A percentile compares a stretch with the other conserved stretches of the same genome.
Evolutionary conservation across 2,329 filamentous ascomycete species (phyloP).

Genomic region (Dothiorella sarmentorum): DNA sequence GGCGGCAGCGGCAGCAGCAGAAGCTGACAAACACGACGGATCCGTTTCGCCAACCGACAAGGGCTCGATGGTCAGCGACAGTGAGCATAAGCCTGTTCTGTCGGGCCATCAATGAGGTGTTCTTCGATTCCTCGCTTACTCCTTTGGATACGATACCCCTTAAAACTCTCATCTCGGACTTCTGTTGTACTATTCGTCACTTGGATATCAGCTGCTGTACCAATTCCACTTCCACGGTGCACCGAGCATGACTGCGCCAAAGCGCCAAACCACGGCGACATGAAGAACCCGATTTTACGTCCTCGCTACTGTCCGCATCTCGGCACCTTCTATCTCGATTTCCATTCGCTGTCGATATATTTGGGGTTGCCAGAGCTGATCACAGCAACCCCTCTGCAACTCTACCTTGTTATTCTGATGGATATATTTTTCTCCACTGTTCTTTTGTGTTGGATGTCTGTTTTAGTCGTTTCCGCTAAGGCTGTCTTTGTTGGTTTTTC

Average conservation of each 20-base stretch:
- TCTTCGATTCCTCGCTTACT: not conserved
- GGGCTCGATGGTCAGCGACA: conserved; percentile 14
- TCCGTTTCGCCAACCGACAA: conserved; percentile 17
- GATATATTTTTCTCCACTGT: not conserved
- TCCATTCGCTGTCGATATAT: conserved; percentile 10
- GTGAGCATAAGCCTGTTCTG: conserved; percentile 15
- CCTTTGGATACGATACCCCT: conserved; percentile 14
- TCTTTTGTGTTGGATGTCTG: not conserved
- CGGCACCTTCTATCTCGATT: not conserved
- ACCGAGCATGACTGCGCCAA: not conserved
- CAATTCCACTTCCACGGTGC: not conserved
- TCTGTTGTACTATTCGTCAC: conserved; percentile 9
- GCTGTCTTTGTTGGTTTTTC: not conserved
- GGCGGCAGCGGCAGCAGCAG: conserved; percentile 30
- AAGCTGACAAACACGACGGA: conserved; percentile 28
- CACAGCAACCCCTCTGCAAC: not conserved
- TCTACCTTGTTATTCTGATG: not conserved
- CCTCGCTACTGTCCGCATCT: too few relatives aligned
- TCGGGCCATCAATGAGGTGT: conserved; percentile 6
- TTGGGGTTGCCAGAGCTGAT: not conserved
- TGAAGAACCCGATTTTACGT: not conserved
- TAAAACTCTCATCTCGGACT: not conserved
- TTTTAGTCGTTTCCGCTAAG: not conserved
- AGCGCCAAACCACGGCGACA: not conserved
- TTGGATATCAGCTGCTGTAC: not conserved